Base-by-base conservation (phyloP, 2,329 filamentous ascomycete species). In the Aureobasidium sp. region DNA sequence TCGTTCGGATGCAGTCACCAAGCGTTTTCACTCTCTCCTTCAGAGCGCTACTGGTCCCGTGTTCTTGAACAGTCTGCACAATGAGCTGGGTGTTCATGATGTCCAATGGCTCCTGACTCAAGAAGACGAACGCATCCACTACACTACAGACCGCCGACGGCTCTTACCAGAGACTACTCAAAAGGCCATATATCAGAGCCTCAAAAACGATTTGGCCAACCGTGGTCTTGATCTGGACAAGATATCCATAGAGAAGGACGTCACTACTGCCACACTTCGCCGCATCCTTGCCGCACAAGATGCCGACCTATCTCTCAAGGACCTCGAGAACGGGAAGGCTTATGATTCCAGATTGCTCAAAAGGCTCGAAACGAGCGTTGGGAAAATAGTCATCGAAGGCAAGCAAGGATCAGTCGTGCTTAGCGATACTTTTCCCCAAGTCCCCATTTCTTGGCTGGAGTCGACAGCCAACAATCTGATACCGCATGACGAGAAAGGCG, bases 11-110 rank as follows among this genome's bases (percentile, higher is more conserved):
- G 47, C 55, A 39, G 48, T 63, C 6, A 27, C 17, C 12, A 63
- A 60, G 34, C 45, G 55, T 14, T 63, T 63, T 22, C 36, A 60
- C n/a, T 25, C 53, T 41, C 29, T 63, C 4, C 27, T 63, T 17
- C 22, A 60, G 14, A 63, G 5, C 34, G 47, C 62, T 3, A 15
- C 36, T 49, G 36, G 36, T 11, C 39, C 39, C 2, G 29, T 63
- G 8, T 49, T 58, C 20, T 14, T 58, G n/a, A 45, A 49, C 22
- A 47, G 36, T 39, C 27, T 63, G 29, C 55, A 57, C 25, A 42
- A 17, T 34, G 39, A 52, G 4, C n/a, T 63, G 15, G 62, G 55
- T 17, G 55, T 63, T 14, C 48, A 60, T 7, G 53, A 63, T 31
- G 41, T 52, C 5, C 53, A 63, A 36, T 63, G 62, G 62, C 25